Evolutionary conservation across 2,329 filamentous ascomycete genomes (phyloP), one percentile per base, ranked within the genome.

Genomic region (Mycosphaerella arachidis): DNA sequence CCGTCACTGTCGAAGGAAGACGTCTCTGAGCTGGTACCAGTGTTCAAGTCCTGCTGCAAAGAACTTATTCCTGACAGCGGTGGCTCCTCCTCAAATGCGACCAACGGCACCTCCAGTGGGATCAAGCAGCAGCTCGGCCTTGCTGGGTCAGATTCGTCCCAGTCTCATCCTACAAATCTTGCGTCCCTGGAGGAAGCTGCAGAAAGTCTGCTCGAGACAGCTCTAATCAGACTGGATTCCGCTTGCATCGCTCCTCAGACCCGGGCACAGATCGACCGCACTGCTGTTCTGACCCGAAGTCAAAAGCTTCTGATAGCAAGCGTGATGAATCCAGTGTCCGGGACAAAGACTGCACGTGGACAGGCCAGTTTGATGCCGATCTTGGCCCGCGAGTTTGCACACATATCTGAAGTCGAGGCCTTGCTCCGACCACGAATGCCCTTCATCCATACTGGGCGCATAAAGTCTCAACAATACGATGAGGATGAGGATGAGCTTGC

Each of bases 331-430:
- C 85, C 64, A 72, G 85, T 63, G 78, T 84, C 69, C 81, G 86
- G 71, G 83, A 87, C 46, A 79, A 60, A 61, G 16, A 53, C 56
- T 43, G 53, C 56, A 9, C 64, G 63, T 10, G 84, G 64, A 10
- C 82, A 84, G 55, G 81, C 89, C 30, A 94, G 88, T 72, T 87
- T 96, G 52, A 75, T 96, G 52, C 92, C 93, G 0, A 89, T 96
- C 68, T 77, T 97, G 29, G 84, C 86, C 7, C 82, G 86, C 57
- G 82, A 84, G 54, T 90, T 86, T 68, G 80, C 86, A 0, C 73
- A 81, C 10, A 83, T 87, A 53, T 79, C 84, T 58, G 83, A 82
- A 16, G 84, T 94, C 1, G 92, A 97, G 74, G 82, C 89, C 9
- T 73, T 97, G 58, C 79, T 91, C 24, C 68, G 78, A 60, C 80